A percentile compares a stretch with the other conserved stretches of the same genome.
Conservation (phyloP, 2,329 filamentous ascomycete species). For the Drechslerella coelobrocha region DNA sequence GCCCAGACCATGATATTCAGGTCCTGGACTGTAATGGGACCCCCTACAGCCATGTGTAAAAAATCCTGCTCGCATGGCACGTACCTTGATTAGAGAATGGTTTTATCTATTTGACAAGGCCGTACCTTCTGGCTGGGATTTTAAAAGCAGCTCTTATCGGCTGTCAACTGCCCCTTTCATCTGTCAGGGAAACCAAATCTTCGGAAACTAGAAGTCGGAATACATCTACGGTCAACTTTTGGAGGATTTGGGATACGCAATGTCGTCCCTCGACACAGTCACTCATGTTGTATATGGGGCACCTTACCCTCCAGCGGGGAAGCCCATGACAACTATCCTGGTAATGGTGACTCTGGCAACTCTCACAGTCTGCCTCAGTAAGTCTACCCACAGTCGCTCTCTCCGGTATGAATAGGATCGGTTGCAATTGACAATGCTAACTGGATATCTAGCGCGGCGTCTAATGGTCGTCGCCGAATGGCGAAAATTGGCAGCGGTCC, state of each 20-base stretch:
- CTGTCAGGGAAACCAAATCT: too few species aligned
- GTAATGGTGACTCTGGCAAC: slow-evolving; percentile 25
- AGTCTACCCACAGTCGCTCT: background rate
- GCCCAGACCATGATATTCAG: too few species aligned
- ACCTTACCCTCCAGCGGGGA: slow-evolving; percentile 12
- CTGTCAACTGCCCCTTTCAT: too few species aligned
- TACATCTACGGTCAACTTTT: background rate
- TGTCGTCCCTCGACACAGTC: slow-evolving; percentile 1
- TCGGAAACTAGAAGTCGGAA: too few species aligned
- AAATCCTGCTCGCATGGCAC: too few species aligned
- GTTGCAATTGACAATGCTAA: background rate
- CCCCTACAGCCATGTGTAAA: too few species aligned
- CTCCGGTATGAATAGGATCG: background rate
- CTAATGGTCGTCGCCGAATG: slow-evolving; percentile 7
- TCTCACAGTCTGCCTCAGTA: slow-evolving; percentile 26
- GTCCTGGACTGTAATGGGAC: too few species aligned
- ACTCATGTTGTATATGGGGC: slow-evolving; percentile 16
- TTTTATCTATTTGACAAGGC: too few species aligned
- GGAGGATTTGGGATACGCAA: background rate
- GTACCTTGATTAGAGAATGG: too few species aligned
- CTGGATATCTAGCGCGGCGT: background rate
- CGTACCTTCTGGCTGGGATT: too few species aligned
- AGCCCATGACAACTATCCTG: slow-evolving; percentile 1
- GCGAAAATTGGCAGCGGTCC: slow-evolving; percentile 24
- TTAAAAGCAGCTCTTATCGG: too few species aligned